Evolutionary conservation across 306 rosid species (phyloP), one percentile per base, ranked within the genome.

Genomic region (Mimosa pudica): DNA sequence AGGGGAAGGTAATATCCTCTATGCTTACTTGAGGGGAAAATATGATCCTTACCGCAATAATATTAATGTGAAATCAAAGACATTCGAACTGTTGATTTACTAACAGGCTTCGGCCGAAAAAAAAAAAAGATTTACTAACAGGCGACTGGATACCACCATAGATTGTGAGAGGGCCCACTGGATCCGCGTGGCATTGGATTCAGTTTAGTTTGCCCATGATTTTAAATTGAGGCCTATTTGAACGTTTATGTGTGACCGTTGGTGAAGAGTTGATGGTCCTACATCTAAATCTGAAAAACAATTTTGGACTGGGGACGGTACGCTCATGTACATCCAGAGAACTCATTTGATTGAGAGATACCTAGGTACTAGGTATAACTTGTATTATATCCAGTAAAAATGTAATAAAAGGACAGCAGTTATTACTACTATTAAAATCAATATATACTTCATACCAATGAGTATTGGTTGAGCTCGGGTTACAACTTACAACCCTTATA

Each of bases 231-330:
- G 7, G 81, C 61, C 46, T 5, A 61, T 78, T 70, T 55, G 68
- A 52, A 45, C 70, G 66, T 33, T 85, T 68, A 60, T 35, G 52
- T 0, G 11, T 49, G 17, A 74, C 92, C 94, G 92, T 91, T 73
- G 73, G 79, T 55, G 7, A 4, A 4, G 64, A 18, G 80, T 80
- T 72, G 0, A 4, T 41, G 60, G 88, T 75, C 70, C 82, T 70
- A 62, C 11, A 83, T 90, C 82, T 80, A 62, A 87, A 86, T 77
- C 49, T 51, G 62, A 30, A 77, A n/a, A 16, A 4, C 4, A 11
- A 67, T 62, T 90, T 83, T 66, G 79, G 84, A 87, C 57, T 47
- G 69, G 71, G 69, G 71, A 74, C 72, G 18, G 71, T 70, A 74
- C 77, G 17, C 44, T 55, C 79, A 60, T 62, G n/a, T 74, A 61